Conservation (phyloP, 2,329 filamentous ascomycete genomes). For the Cladosporium sp. region DNA sequence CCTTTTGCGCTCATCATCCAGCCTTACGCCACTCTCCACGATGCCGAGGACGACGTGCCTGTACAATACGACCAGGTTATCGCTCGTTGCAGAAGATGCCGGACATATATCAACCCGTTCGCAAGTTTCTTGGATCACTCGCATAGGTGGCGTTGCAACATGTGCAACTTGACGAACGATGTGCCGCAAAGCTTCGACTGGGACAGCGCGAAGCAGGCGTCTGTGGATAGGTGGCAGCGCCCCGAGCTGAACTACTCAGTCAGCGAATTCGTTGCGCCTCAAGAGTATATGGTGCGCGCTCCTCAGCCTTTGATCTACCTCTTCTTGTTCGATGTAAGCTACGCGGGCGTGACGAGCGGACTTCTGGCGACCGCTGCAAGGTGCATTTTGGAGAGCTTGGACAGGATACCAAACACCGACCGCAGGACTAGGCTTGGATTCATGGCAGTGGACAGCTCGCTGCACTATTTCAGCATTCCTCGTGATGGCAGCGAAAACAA, state of each 20-base stretch:
- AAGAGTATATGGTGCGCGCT: conserved; percentile 99
- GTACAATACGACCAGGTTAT: conserved; percentile 97
- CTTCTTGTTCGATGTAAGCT: conserved; percentile 94
- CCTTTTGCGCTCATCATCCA: conserved; percentile 96
- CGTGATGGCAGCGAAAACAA: conserved; percentile 81
- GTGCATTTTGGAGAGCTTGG: conserved; percentile 91
- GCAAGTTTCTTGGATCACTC: conserved; percentile 96
- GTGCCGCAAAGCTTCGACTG: conserved; percentile 99
- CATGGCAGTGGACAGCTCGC: conserved; percentile 87
- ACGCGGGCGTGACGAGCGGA: conserved; percentile 82
- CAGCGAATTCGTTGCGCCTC: conserved; percentile 94
- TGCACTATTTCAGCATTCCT: conserved; percentile 95
- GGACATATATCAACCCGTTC: conserved; percentile 97
- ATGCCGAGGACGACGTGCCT: conserved; percentile 86
- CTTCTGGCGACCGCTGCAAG: conserved; percentile 88
- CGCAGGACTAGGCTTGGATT: conserved; percentile 90
- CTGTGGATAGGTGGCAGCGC: conserved; percentile 86
- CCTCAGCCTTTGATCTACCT: conserved; percentile 94
- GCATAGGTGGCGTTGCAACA: conserved; percentile 98
- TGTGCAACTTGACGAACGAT: conserved; percentile 98
- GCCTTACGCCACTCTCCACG: conserved; percentile 89
- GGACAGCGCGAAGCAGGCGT: conserved; percentile 90
- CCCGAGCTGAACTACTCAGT: conserved; percentile 94
- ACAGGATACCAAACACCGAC: conserved; percentile 97
- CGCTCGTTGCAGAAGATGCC: conserved; percentile 89